Base-by-base conservation (phyloP, 768 basidiomycete species). In the Gelatoporia subvermispora region DNA sequence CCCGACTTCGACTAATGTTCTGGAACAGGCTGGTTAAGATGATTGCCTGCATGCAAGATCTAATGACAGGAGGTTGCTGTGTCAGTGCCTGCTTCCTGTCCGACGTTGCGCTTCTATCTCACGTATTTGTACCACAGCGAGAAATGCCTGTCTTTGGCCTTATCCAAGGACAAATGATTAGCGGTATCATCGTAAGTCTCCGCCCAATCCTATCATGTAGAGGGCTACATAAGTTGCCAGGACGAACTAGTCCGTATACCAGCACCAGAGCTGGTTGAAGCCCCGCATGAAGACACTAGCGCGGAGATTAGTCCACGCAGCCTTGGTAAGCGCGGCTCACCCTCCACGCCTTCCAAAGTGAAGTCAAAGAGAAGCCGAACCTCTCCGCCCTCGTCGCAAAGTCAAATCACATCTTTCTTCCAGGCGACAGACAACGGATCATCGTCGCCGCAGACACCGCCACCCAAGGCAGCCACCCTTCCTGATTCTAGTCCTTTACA, bases 141-240 rank as follows among this genome's bases (percentile, higher is more conserved):
- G 93, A 95, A 66, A 73, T 93, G 45, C 89, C 88, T 3, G 84
- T 94, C 2, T 88, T 93, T 53, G 87, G 88, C 0, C 72, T 89
- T 47, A 63, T 91, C 3, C 74, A 85, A 21, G 77, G 67, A 21
- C 70, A 82, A 46, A 67, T 86, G 18, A 74, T 94, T 15, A 62
- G 80, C 21, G 93, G 93, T 1, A 70, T 91, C 25, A 87, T 94
- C 36, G 93, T 88, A 61, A 50, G 75, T 52, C 2, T 25, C 18
- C 28, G 39, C 28, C 28, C 9, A 9, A 16, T 31, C 2, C 34
- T 7, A 3, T 24, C 15, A 21, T 18, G 5, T 24, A 37, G 13
- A 5, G n/a, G 7, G 9, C 34, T 38, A 11, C 22, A 11, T 35
- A 8, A n/a, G 36, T n/a, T 17, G 20, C 34, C 54, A 82, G 83